Evolutionary conservation across 2,329 filamentous ascomycete species (phyloP).

Genomic region (Curvularia hawaiiensis): DNA sequence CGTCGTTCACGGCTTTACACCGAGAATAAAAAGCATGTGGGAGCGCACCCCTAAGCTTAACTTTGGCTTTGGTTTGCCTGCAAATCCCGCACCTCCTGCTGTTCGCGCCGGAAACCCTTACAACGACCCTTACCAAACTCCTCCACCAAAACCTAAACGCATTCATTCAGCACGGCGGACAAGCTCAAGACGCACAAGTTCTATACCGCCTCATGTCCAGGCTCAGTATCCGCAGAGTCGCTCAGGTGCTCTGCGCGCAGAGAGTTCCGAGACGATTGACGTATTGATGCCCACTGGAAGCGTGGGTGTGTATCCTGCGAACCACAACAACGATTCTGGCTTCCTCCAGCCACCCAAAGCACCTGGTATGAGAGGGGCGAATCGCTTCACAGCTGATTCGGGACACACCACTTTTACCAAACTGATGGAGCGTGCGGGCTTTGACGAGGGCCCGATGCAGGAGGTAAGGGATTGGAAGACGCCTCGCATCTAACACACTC

Average conservation of each 20-base stretch:
- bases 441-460: constrained; percentile 38
- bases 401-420: constrained; percentile 48
- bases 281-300: constrained; percentile 43
- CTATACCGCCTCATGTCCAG: constrained; percentile 6
- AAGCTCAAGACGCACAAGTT: constrained; percentile 21
- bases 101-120: constrained; percentile 35
- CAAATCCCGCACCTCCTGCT: constrained; percentile 29
- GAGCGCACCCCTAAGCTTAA: constrained; percentile 42
- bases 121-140: constrained; percentile 42
- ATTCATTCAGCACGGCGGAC: constrained; percentile 25
- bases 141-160: constrained; percentile 32
- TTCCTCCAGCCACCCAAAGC: constrained; percentile 41
- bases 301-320: background rate
- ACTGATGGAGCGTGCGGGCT: constrained; percentile 51
- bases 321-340: constrained; percentile 30
- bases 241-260: constrained; percentile 25
- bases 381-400: constrained; percentile 39
- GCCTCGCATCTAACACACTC: constrained; percentile 11
- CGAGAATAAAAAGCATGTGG: constrained; percentile 44
- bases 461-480: constrained; percentile 36
- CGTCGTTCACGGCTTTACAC: constrained; percentile 33
- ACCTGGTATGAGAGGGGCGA: constrained; percentile 36
- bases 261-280: constrained; percentile 52
- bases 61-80: constrained; percentile 34
- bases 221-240: constrained; percentile 8